Evolutionary conservation across 2,329 filamentous ascomycete species (phyloP).

Genomic region (Talaromyces rugulosus): DNA sequence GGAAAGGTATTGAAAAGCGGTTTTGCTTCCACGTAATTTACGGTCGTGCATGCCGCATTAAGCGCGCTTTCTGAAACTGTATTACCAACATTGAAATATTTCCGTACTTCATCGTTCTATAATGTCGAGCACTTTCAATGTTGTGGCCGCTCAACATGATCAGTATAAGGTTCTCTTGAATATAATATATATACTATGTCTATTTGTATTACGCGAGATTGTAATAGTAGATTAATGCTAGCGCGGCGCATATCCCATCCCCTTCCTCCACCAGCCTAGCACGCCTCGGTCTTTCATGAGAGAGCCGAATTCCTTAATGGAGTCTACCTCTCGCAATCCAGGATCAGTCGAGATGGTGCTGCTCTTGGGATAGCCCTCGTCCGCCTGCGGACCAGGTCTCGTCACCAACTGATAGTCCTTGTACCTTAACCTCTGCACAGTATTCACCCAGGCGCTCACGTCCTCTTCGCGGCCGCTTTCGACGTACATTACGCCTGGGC

Average conservation of each 20-base stretch:
- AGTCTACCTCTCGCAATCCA: constrained; percentile 55
- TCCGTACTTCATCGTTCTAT: not conserved
- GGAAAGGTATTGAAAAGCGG: not conserved
- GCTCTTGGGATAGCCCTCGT: constrained; percentile 12
- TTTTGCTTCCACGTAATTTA: not conserved
- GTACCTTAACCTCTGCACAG: constrained; percentile 63
- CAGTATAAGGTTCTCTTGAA: not conserved
- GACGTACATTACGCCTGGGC: constrained; percentile 75
- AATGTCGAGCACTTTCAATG: not conserved
- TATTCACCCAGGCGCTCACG: constrained; percentile 61
- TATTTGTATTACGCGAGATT: not conserved
- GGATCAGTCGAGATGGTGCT: constrained; percentile 3
- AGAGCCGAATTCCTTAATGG: constrained; percentile 61
- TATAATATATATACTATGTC: not conserved
- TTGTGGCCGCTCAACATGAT: not conserved
- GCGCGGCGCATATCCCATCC: constrained; percentile 52
- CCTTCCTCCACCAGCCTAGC: constrained; percentile 62
- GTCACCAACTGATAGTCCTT: constrained; percentile 66
- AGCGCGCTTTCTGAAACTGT: not conserved
- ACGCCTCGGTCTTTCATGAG: constrained; percentile 59
- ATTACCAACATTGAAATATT: not conserved
- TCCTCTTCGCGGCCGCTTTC: constrained; percentile 53
- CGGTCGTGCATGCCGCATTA: not conserved
- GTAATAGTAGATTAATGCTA: not conserved
- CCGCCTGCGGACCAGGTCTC: constrained; percentile 43